phyloP scores from a whole-genome alignment of 768 basidiomycete species.

The Agrocybe pediades region DNA sequence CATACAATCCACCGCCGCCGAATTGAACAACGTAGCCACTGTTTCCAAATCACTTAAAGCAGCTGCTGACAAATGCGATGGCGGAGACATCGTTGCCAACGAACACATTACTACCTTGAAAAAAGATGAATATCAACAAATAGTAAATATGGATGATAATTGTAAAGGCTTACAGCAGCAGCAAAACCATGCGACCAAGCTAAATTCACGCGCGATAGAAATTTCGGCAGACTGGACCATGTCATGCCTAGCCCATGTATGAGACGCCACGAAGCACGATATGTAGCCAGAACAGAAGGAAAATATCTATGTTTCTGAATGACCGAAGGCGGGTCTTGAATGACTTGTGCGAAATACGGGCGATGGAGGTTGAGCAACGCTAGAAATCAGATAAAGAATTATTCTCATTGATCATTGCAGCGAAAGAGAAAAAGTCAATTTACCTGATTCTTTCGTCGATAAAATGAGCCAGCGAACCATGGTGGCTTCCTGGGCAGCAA shows the following conservation, averaged over 20 bases:
- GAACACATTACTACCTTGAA: constrained; percentile 61
- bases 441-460: constrained; percentile 52
- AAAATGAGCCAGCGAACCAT: constrained; percentile 48
- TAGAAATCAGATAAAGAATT: constrained; percentile 19
- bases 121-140: background rate
- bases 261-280: constrained; percentile 71
- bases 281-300: constrained; percentile 71
- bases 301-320: constrained; percentile 62
- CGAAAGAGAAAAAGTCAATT: constrained; percentile 10
- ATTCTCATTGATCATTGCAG: background rate
- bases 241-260: constrained; percentile 50
- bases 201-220: constrained; percentile 47
- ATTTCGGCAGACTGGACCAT: constrained; percentile 39
- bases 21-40: constrained; percentile 45
- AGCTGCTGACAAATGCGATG: constrained; percentile 45
- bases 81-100: constrained; percentile 50
- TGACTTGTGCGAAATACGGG: constrained; percentile 65
- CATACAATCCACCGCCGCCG: constrained; percentile 44
- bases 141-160: background rate
- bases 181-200: constrained; percentile 72
- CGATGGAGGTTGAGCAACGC: constrained; percentile 68
- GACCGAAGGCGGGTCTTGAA: constrained; percentile 60
- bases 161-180: constrained; percentile 52
- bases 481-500: constrained; percentile 22
- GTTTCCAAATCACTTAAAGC: constrained; percentile 51